Percentiles rank a stretch among this genome's conserved stretches.
phyloP scores from a whole-genome alignment of 352 stramenopile species.

The Pythium pyrilobum region DNA sequence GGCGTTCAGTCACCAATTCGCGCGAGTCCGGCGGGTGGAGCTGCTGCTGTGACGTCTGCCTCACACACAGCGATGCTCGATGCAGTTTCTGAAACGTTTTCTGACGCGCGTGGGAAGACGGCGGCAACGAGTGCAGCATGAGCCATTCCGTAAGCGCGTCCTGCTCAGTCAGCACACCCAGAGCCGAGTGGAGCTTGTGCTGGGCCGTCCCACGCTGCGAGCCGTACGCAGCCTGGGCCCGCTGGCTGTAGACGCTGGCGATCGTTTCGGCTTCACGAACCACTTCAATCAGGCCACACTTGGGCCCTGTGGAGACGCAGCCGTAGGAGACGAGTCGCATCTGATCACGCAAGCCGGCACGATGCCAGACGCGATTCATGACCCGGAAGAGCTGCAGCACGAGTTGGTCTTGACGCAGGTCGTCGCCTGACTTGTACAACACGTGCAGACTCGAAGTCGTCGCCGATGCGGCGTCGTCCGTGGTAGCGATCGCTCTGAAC shows the following conservation, averaged over 20 bases:
- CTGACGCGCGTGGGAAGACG: not conserved
- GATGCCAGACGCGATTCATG: constrained; percentile 57
- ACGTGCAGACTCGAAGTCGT: constrained; percentile 22
- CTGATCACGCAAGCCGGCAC: constrained; percentile 23
- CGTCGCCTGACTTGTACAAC: constrained; percentile 74
- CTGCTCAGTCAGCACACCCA: constrained; percentile 23
- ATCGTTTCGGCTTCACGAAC: constrained; percentile 49
- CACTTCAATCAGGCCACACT: constrained; percentile 54
- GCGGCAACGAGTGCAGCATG: constrained; percentile 12
- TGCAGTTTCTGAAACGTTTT: constrained; percentile 15
- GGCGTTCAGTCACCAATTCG: constrained; percentile 1
- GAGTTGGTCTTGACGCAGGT: constrained; percentile 78
- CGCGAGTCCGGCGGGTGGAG: not conserved
- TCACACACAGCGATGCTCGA: constrained; percentile 6
- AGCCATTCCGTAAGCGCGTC: constrained; percentile 21
- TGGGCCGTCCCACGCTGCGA: constrained; percentile 17
- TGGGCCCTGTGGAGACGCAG: constrained; percentile 39
- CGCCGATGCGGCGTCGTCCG: constrained; percentile 27
- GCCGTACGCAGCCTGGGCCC: constrained; percentile 11
- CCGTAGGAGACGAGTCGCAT: constrained; percentile 46
- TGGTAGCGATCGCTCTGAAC: constrained; percentile 26
- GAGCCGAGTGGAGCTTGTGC: constrained; percentile 25
- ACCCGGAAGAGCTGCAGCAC: constrained; percentile 56
- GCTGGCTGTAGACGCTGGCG: constrained; percentile 31
- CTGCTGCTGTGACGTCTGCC: not conserved